Conservation (phyloP, 108 stramenopile species). For the Pseudonitzschia multistriata region DNA sequence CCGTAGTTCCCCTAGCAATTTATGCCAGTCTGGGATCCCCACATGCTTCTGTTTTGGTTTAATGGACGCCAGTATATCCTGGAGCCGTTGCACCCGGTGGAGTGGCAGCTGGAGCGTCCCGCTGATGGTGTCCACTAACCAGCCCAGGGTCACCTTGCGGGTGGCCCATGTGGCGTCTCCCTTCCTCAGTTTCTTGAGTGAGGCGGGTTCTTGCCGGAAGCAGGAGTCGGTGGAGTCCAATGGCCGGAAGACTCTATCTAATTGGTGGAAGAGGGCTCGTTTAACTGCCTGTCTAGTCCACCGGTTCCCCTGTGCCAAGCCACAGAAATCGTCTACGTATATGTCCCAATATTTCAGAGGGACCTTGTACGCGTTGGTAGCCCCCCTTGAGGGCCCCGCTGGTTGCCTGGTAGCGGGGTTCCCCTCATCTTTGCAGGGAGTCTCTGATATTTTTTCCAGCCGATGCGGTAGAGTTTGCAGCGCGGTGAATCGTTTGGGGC, state of each 20-base stretch:
- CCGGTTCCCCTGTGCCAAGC: conserved; percentile 21
- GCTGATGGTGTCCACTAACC: not conserved
- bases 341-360: conserved; percentile 32
- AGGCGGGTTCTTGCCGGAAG: conserved; percentile 27
- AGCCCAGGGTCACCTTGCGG: conserved; percentile 37
- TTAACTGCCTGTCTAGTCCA: not conserved
- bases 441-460: no score
- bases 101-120: conserved; percentile 5
- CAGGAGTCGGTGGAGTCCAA: conserved; percentile 13
- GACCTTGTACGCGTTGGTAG: not conserved
- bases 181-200: conserved; percentile 33
- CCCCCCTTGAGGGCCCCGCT: no score
- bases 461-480: no score
- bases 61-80: conserved; percentile 8
- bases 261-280: conserved; percentile 22
- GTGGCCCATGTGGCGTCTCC: conserved; percentile 40
- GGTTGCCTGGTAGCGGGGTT: no score
- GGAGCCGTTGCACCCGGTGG: conserved; percentile 3
- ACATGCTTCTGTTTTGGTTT: not conserved
- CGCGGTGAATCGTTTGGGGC: not conserved
- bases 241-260: conserved; percentile 35
- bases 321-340: conserved; percentile 44
- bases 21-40: not conserved
- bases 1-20: no score
- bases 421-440: no score